These are phyloP conservation scores for Musa beccarii DNA, from an alignment of 176 grass and related monocot genomes.

Conservation along the genomic window DNA sequence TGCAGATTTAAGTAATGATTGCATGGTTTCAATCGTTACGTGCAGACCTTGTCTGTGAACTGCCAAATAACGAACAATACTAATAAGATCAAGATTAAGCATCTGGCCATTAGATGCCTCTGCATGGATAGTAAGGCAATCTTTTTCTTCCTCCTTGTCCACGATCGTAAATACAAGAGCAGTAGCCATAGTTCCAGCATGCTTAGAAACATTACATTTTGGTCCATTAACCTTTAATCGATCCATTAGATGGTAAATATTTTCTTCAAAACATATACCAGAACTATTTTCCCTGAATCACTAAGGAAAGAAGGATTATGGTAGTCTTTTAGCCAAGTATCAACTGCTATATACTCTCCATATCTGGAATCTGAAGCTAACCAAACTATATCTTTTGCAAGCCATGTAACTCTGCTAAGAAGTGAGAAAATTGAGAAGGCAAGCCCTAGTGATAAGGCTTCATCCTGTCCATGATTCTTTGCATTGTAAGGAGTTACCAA, in stretches of 20 bases:
- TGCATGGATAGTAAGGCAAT: slow-evolving; percentile 66
- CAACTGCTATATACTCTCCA: slow-evolving; percentile 73
- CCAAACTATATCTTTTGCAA: slow-evolving; percentile 91
- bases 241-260: slow-evolving; percentile 17
- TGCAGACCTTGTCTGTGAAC: slow-evolving; percentile 91
- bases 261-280: slow-evolving; percentile 21
- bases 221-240: slow-evolving; percentile 12
- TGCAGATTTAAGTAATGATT: slow-evolving; percentile 44
- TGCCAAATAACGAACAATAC: slow-evolving; percentile 89
- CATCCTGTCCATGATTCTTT: slow-evolving; percentile 38
- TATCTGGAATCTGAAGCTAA: slow-evolving; percentile 73
- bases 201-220: slow-evolving; percentile 49
- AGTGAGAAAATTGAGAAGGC: slow-evolving; percentile 90
- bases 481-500: slow-evolving; percentile 85
- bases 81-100: slow-evolving; percentile 93
- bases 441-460: slow-evolving; percentile 61
- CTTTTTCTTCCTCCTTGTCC: slow-evolving; percentile 49
- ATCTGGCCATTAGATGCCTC: slow-evolving; percentile 98
- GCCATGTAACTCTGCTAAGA: slow-evolving; percentile 59
- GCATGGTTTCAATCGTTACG: slow-evolving; percentile 51
- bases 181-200: slow-evolving; percentile 86
- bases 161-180: slow-evolving; percentile 75
- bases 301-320: slow-evolving; percentile 64
- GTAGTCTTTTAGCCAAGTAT: slow-evolving; percentile 80
- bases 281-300: slow-evolving; percentile 15